These are phyloP conservation scores for Leccinum disarticulatum DNA, from an alignment of 768 basidiomycete genomes.

Conservation along the genomic window DNA sequence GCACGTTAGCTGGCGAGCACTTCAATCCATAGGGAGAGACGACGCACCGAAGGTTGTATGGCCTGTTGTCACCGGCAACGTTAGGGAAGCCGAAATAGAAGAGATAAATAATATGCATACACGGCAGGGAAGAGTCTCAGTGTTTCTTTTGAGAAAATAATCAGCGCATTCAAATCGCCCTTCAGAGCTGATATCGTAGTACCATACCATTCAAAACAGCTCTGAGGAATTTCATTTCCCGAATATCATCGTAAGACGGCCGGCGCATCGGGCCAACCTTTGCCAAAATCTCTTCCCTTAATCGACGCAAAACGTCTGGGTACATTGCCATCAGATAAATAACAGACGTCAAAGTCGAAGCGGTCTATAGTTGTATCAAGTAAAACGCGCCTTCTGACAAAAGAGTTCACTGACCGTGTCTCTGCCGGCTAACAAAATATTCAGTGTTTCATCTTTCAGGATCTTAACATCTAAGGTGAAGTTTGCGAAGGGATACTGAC, in stretches of 20 bases:
- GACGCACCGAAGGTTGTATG: slow-evolving; percentile 33
- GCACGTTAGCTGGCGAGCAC: neutral
- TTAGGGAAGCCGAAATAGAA: neutral
- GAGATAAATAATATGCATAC: slow-evolving; percentile 5
- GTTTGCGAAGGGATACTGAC: neutral
- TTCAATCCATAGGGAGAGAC: neutral
- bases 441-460: slow-evolving; percentile 43
- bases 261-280: slow-evolving; percentile 35
- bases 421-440: slow-evolving; percentile 45
- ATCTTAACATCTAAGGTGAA: slow-evolving; percentile 27
- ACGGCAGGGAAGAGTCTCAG: slow-evolving; percentile 35
- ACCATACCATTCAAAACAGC: slow-evolving; percentile 44
- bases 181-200: neutral
- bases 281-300: slow-evolving; percentile 44
- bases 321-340: slow-evolving; percentile 48
- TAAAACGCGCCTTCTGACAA: neutral
- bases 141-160: slow-evolving; percentile 25
- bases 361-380: slow-evolving; percentile 34
- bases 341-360: slow-evolving; percentile 43
- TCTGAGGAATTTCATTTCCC: slow-evolving; percentile 43
- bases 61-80: slow-evolving; percentile 19
- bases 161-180: neutral
- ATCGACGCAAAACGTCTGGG: slow-evolving; percentile 37
- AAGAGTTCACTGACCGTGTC: slow-evolving; percentile 37
- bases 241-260: slow-evolving; percentile 44